Base-by-base conservation (phyloP, 108 stramenopile species). In the Seminavis robusta region DNA sequence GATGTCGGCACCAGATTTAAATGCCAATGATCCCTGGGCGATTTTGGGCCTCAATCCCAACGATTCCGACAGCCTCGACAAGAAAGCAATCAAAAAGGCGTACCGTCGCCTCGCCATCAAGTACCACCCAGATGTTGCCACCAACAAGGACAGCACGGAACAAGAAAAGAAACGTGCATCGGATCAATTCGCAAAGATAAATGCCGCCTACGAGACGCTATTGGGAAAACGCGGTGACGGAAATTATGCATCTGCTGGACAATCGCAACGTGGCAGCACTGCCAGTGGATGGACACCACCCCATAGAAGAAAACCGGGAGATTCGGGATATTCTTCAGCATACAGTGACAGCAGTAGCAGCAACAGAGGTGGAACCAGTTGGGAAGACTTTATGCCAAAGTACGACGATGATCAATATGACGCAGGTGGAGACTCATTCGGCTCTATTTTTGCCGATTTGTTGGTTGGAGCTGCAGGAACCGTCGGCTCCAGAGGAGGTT, bases 361-460 rank as follows among this genome's bases (percentile, higher is more conserved):
- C 57, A 11, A 39, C 38, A 2, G 49, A 50, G n/a, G n/a, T n/a
- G 63, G 53, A 0, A 61, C 67, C 45, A 75, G 73, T 55, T 92
- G 90, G 90, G 65, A 64, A 53, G 90, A 92, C 59, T 92, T 62
- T 64, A 88, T 92, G 80, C 90, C 90, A 17, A 73, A 83, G 7
- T 83, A 87, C 52, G 61, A 78, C 39, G 76, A 90, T 54, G 46
- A 66, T 40, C 61, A 74, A 6, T 92, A 87, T 50, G 83, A 88
- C 56, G 58, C 83, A n/a, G 71, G 58, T 41, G 85, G 84, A 7
- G 91, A 92, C 62, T 81, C 81, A 1, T 92, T 86, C 61, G 73
- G 73, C 24, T 48, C 79, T 33, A 92, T 92, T 16, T 83, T 92
- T 56, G 71, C 79, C 3, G 87, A 88, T 63, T 39, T 86, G 19